Base-by-base conservation (phyloP, 2,329 filamentous ascomycete genomes). In the Diaporthe humulicola region DNA sequence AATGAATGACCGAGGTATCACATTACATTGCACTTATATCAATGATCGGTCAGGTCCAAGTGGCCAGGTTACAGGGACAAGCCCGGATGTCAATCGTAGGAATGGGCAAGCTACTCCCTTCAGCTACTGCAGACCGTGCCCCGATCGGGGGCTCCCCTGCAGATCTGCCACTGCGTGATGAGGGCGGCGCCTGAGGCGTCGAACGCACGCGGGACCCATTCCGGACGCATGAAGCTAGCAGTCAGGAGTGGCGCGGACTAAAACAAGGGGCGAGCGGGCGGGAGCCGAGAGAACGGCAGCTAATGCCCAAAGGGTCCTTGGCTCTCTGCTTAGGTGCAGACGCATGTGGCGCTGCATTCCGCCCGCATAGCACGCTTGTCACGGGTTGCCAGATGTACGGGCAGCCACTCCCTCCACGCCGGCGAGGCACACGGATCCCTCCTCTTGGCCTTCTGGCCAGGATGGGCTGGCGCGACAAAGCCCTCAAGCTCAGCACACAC, bases 1-100 rank as follows among this genome's bases (percentile, higher is more conserved):
- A 69, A 54, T 69, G 45, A 54, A 54, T 54, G 33, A 69, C 15
- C 14, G 64, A 54, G 48, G n/a, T 48, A 54, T 54, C 48, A 54
- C 64, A 40, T 30, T 40, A 38, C 45, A 69, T 69, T 38, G 64
- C 64, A 40, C 33, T n/a, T 36, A 33, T 17, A 22, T 69, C 9
- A 19, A 28, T 28, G 48, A 69, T 22, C 14, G n/a, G 19, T 54
- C 45, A 69, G 25, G 40, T 48, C 8, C 17, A n/a, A 48, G 10
- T 28, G 33, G 22, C 15, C n/a, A 17, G 6, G 7, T 12, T 30
- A 17, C 14, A 19, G 10, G 33, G 30, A 54, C 45, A 19, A 38
- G 33, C n/a, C 33, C 17, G 8, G 33, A 38, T 36, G 45, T 50
- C 30, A 14, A 48, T 15, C 30, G 61, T 33, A 50, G 61, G 19